Conservation (phyloP, 345 rosid genomes). For the Aquilaria malaccensis region DNA sequence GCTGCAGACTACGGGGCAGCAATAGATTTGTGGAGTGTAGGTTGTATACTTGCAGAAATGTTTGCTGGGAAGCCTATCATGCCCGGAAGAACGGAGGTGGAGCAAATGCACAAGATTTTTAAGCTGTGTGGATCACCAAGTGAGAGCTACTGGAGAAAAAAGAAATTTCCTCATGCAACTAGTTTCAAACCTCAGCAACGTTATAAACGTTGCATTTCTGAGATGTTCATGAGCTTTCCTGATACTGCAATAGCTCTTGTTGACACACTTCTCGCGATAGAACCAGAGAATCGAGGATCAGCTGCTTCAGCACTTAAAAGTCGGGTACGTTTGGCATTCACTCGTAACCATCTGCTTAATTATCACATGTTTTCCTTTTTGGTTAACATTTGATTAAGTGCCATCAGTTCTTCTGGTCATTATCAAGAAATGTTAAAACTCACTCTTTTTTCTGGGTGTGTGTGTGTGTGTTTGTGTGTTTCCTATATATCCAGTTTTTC, state of each 20-base stretch:
- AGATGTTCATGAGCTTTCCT: conserved; percentile 51
- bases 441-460: background rate
- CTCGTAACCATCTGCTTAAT: background rate
- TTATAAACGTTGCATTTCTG: conserved; percentile 48
- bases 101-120: conserved; percentile 93
- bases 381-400: background rate
- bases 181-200: conserved; percentile 70
- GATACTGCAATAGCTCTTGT: conserved; percentile 46
- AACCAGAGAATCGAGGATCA: conserved; percentile 62
- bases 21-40: conserved; percentile 88
- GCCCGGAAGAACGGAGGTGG: conserved; percentile 99
- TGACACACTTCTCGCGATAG: conserved; percentile 64
- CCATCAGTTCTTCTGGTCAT: background rate
- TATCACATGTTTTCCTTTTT: background rate
- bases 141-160: conserved; percentile 71
- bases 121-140: conserved; percentile 92
- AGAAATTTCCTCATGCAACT: conserved; percentile 59
- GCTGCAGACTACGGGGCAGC: conserved; percentile 76
- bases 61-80: conserved; percentile 83
- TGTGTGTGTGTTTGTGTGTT: background rate
- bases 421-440: background rate
- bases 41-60: conserved; percentile 86
- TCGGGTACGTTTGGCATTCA: conserved; percentile 34
- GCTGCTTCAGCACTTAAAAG: conserved; percentile 48
- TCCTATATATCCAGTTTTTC: conserved; percentile 40